phyloP scores from a whole-genome alignment of 352 stramenopile species.

The Thalassiosira hispida region DNA sequence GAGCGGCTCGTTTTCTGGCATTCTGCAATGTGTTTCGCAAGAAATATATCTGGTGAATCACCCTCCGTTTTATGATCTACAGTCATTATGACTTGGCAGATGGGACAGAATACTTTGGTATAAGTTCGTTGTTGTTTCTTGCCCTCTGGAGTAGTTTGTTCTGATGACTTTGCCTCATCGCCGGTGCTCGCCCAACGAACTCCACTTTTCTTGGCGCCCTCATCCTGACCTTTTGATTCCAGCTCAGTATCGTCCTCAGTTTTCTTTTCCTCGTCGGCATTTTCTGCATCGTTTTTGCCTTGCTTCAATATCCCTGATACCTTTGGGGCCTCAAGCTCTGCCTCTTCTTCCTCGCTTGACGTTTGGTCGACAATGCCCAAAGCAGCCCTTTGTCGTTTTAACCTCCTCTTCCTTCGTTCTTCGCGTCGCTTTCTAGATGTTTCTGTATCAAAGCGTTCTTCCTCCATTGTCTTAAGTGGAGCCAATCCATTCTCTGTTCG shows the following conservation, averaged over 20 bases:
- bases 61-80: conserved; percentile 21
- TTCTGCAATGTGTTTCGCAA: conserved; percentile 62
- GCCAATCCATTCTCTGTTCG: conserved; percentile 40
- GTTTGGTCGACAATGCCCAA: conserved; percentile 33
- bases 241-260: conserved; percentile 15
- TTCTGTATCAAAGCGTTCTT: conserved; percentile 48
- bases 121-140: conserved; percentile 33
- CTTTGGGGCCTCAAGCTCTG: conserved; percentile 25
- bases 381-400: conserved; percentile 21
- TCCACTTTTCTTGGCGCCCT: conserved; percentile 31
- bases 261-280: conserved; percentile 35
- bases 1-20: conserved; percentile 53
- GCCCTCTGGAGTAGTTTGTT: background rate
- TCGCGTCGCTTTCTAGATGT: conserved; percentile 39
- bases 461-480: conserved; percentile 49
- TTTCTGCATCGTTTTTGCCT: conserved; percentile 11
- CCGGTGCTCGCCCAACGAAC: conserved; percentile 17
- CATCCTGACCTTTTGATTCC: conserved; percentile 17
- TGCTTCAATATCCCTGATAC: conserved; percentile 20
- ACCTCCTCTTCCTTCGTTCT: conserved; percentile 33
- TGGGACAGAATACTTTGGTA: conserved; percentile 51
- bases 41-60: conserved; percentile 44
- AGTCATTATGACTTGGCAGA: conserved; percentile 49
- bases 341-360: conserved; percentile 18
- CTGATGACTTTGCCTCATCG: background rate